Evolutionary conservation across 139 green algal genomes (phyloP).

Genomic region (Volvox africanus): DNA sequence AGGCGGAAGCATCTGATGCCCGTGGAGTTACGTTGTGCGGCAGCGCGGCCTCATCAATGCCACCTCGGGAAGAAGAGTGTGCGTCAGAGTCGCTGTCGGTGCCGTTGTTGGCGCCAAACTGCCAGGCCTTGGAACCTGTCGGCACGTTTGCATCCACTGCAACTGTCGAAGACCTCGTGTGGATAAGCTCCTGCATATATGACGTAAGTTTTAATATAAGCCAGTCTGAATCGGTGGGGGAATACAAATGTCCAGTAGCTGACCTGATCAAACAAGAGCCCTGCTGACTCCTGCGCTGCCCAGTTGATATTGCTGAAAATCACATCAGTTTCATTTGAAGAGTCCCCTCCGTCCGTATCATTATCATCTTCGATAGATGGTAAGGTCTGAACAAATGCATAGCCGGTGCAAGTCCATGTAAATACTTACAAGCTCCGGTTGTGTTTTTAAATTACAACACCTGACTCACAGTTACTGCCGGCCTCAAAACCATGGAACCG

Average conservation of each 20-base stretch:
- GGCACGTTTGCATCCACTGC: neutral
- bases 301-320: constrained; percentile 46
- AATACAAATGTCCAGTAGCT: neutral
- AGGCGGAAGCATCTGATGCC: neutral
- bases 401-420: neutral
- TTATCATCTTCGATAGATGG: constrained; percentile 2
- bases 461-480: constrained; percentile 21
- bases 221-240: neutral
- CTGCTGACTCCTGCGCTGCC: constrained; percentile 28
- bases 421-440: neutral
- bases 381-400: constrained; percentile 20
- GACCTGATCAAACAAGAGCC: neutral
- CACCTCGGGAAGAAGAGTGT: neutral
- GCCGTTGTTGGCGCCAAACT: neutral
- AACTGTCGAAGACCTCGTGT: neutral
- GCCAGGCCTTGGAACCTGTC: neutral
- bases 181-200: neutral
- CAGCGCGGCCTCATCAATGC: neutral
- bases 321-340: constrained; percentile 13
- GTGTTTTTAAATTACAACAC: neutral
- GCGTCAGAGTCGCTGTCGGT: neutral
- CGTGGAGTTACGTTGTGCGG: neutral
- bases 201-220: neutral
- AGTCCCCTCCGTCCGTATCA: neutral
- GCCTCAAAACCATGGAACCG: neutral